Evolutionary conservation across 345 rosid genomes (phyloP).

Genomic region (Eucalyptus curtisii): DNA sequence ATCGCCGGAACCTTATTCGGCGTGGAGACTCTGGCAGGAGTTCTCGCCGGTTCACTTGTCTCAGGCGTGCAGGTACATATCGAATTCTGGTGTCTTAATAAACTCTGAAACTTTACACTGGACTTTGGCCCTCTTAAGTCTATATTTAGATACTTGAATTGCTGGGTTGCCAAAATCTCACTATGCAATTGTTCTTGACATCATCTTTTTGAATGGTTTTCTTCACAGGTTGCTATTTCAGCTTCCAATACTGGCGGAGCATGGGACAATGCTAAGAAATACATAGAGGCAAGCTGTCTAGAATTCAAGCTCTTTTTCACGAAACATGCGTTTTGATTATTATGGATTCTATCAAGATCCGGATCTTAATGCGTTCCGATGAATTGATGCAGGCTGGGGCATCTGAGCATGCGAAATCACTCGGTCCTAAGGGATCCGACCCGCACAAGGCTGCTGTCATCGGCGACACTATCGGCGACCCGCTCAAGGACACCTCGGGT

Average conservation of each 20-base stretch:
- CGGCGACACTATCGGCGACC: constrained; percentile 68
- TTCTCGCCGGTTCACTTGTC: constrained; percentile 64
- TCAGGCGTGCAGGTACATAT: constrained; percentile 48
- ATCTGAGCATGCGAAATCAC: constrained; percentile 40
- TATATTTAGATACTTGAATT: background rate
- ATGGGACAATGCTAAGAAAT: constrained; percentile 68
- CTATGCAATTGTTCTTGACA: background rate
- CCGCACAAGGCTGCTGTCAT: constrained; percentile 69
- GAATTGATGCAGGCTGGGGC: constrained; percentile 30
- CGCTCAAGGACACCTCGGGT: constrained; percentile 62
- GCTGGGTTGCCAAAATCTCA: background rate
- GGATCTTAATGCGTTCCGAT: background rate
- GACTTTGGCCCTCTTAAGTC: background rate
- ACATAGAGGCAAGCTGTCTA: constrained; percentile 35
- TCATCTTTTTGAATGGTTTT: background rate
- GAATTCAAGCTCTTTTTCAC: background rate
- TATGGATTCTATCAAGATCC: background rate
- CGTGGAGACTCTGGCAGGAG: constrained; percentile 58
- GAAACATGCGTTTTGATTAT: background rate
- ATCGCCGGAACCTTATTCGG: constrained; percentile 52
- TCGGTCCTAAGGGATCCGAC: constrained; percentile 67
- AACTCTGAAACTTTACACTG: background rate
- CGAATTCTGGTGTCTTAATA: background rate
- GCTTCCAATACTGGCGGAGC: constrained; percentile 77
- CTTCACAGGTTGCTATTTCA: constrained; percentile 47